Conservation (phyloP, 441 rosid species). For the Erodium texanum region DNA sequence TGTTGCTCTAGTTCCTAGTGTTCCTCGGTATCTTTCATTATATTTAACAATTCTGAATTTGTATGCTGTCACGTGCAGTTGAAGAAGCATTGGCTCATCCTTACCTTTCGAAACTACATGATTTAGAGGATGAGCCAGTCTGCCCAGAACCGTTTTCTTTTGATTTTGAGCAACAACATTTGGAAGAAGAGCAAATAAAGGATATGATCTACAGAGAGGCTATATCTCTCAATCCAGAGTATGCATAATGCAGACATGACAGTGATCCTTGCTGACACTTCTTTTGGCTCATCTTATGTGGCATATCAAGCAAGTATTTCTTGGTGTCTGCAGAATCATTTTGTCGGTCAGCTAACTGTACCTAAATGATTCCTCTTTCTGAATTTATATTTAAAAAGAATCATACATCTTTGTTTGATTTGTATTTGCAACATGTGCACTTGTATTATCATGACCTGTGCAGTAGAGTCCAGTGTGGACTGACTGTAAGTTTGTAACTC, state of each 20-base stretch:
- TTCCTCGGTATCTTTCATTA: not conserved
- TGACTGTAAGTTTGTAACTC: not conserved
- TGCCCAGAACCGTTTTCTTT: slow-evolving; percentile 67
- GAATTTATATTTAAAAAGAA: too few relatives aligned
- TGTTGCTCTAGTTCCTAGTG: not conserved
- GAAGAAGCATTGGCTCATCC: slow-evolving; percentile 87
- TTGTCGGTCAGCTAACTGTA: not conserved
- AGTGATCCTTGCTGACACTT: not conserved
- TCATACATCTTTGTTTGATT: too few relatives aligned
- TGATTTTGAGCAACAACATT: slow-evolving; percentile 68
- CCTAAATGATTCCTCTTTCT: not conserved
- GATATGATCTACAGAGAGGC: slow-evolving; percentile 81
- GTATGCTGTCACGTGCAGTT: slow-evolving; percentile 33
- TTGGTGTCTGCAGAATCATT: not conserved
- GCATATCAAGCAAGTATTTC: not conserved
- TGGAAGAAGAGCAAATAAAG: slow-evolving; percentile 85
- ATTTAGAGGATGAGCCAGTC: slow-evolving; percentile 76
- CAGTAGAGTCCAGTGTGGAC: not conserved
- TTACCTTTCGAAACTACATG: slow-evolving; percentile 71
- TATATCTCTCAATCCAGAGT: slow-evolving; percentile 56
- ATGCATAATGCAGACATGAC: slow-evolving; percentile 21
- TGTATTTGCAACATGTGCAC: too few relatives aligned
- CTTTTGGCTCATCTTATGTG: not conserved
- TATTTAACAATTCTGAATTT: too few relatives aligned
- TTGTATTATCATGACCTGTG: not conserved